A percentile compares a stretch with the other conserved stretches of the same genome.
Evolutionary conservation across 257 asterid genomes (phyloP).

Genomic region (Ocimum tenuiflorum): DNA sequence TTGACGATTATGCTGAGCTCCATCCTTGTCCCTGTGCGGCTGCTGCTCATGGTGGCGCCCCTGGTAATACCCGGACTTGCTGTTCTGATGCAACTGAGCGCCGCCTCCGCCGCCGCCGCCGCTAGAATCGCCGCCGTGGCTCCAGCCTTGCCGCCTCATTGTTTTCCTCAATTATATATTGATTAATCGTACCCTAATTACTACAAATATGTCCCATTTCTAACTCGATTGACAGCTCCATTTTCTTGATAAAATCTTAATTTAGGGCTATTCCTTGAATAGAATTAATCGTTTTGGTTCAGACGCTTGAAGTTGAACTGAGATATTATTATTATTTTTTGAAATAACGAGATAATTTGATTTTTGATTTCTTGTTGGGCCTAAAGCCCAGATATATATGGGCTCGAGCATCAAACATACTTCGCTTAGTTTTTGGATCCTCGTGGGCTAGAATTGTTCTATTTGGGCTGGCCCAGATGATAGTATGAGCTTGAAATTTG

Average conservation of each 20-base stretch:
- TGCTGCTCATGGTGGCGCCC: constrained; percentile 36
- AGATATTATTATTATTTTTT: background rate
- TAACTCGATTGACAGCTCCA: background rate
- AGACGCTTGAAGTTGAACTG: background rate
- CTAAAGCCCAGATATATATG: no score
- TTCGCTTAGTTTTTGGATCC: no score
- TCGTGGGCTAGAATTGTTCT: no score
- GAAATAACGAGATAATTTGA: no score
- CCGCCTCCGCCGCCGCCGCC: constrained; percentile 33
- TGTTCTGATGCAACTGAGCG: constrained; percentile 36
- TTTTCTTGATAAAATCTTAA: background rate
- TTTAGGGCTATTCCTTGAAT: background rate
- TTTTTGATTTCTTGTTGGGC: no score
- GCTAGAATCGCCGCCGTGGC: constrained; percentile 38
- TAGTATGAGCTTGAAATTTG: no score
- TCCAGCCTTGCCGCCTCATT: constrained; percentile 53
- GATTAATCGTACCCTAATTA: constrained; percentile 2
- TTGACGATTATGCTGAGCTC: constrained; percentile 40
- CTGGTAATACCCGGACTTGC: constrained; percentile 35
- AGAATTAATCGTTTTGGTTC: background rate
- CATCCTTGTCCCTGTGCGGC: constrained; percentile 35
- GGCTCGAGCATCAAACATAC: no score
- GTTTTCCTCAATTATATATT: background rate
- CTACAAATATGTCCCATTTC: background rate
- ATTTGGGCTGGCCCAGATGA: no score